phyloP scores from a whole-genome alignment of 306 rosid genomes.

The Rosa lucieae region DNA sequence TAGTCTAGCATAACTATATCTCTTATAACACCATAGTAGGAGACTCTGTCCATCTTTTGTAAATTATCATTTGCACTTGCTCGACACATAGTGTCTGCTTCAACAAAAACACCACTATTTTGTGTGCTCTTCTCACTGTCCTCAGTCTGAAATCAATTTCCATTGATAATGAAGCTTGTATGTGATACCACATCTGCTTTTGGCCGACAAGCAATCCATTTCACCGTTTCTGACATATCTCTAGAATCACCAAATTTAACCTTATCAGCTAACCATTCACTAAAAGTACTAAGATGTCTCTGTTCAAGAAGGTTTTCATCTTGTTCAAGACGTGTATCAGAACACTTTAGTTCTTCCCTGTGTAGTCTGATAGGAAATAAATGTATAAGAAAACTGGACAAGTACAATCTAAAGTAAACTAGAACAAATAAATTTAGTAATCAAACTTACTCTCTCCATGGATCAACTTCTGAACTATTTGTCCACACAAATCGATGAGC shows the following conservation, averaged over 20 bases:
- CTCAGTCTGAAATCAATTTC: neutral
- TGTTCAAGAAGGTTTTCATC: neutral
- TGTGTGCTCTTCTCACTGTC: neutral
- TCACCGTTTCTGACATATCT: neutral
- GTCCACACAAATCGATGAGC: neutral
- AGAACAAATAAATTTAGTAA: neutral
- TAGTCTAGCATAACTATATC: neutral
- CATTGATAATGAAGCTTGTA: neutral
- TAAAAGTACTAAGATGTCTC: neutral
- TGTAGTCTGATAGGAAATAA: neutral
- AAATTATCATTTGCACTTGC: neutral
- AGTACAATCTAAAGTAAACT: neutral
- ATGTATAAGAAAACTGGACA: neutral
- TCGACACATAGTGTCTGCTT: neutral
- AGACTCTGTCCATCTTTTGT: neutral
- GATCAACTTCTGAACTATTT: neutral
- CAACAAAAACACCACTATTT: neutral
- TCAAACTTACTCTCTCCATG: neutral
- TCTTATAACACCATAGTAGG: neutral
- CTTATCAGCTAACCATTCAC: neutral
- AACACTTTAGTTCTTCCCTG: neutral
- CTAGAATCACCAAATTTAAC: neutral
- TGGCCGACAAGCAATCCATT: constrained; percentile 5
- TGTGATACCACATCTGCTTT: neutral
- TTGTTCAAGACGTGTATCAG: neutral